These are phyloP conservation scores for Tephrocybe sp. DNA, from an alignment of 768 basidiomycete genomes.

Conservation along the genomic window DNA sequence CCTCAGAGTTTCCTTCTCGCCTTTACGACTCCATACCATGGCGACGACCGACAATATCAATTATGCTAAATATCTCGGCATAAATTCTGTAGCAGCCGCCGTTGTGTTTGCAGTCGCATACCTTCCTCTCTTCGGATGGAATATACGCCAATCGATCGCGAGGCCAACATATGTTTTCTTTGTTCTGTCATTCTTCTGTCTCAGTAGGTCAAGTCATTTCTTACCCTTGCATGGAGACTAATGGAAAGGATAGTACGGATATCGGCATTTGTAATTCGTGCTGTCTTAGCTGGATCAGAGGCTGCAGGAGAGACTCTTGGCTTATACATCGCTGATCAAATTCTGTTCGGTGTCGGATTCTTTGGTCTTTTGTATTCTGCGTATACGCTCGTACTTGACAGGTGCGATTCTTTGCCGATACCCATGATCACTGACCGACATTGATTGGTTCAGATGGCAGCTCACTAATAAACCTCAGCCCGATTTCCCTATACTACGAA, in stretches of 20 bases:
- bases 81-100: conserved; percentile 34
- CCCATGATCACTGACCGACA: not conserved
- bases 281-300: conserved; percentile 30
- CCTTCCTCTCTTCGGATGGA: conserved; percentile 28
- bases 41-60: conserved; percentile 19
- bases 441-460: conserved; percentile 15
- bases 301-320: conserved; percentile 29
- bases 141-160: conserved; percentile 27
- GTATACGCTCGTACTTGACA: conserved; percentile 40
- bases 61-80: conserved; percentile 33
- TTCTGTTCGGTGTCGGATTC: conserved; percentile 42
- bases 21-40: not conserved
- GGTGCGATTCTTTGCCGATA: conserved; percentile 26
- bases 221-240: not conserved
- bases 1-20: not conserved
- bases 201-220: conserved; percentile 27
- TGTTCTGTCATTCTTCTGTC: conserved; percentile 36
- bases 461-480: conserved; percentile 15
- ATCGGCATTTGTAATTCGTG: conserved; percentile 39
- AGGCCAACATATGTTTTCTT: conserved; percentile 34
- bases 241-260: conserved; percentile 34
- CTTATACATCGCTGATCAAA: conserved; percentile 36
- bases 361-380: conserved; percentile 42
- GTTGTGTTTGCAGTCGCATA: conserved; percentile 36
- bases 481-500: conserved; percentile 14